These are phyloP conservation scores for Rhizophagus sp. DNA, from an alignment of 192 early-diverging fungal genomes.

Conservation along the genomic window DNA sequence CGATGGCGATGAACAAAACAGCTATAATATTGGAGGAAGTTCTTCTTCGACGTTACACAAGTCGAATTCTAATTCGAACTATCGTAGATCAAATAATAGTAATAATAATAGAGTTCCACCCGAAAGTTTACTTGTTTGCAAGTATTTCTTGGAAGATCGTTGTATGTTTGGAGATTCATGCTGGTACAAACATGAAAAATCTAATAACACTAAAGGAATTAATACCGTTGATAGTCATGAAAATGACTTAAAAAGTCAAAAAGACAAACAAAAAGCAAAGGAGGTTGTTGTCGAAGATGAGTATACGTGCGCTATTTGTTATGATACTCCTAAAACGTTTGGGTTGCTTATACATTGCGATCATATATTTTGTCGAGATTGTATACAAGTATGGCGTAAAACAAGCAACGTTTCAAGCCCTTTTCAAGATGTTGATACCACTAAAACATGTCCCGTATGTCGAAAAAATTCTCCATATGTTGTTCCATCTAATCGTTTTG, in stretches of 20 bases:
- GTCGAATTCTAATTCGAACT: not conserved
- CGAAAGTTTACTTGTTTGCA: not conserved
- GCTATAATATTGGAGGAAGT: not conserved
- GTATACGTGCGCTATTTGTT: slow-evolving; percentile 29
- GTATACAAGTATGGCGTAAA: slow-evolving; percentile 24
- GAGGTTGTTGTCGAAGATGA: slow-evolving; percentile 10
- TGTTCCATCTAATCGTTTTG: slow-evolving; percentile 10
- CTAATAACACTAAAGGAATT: not conserved
- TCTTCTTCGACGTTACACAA: slow-evolving; percentile 12
- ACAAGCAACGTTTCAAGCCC: not conserved
- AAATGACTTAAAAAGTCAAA: not conserved
- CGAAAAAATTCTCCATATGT: slow-evolving; percentile 23
- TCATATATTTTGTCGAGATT: slow-evolving; percentile 32
- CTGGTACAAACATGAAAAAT: slow-evolving; percentile 31
- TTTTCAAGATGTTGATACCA: not conserved
- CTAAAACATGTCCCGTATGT: slow-evolving; percentile 24
- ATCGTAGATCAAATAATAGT: slow-evolving; percentile 1
- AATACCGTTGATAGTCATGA: not conserved
- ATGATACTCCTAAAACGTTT: slow-evolving; percentile 28
- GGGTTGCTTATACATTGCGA: slow-evolving; percentile 32
- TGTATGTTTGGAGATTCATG: slow-evolving; percentile 24
- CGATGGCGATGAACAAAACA: not conserved
- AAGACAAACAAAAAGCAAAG: slow-evolving; percentile 14
- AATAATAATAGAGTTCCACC: not conserved
- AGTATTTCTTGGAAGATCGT: slow-evolving; percentile 25